Base-by-base conservation (phyloP, 345 rosid genomes). In the Litchi chinensis region DNA sequence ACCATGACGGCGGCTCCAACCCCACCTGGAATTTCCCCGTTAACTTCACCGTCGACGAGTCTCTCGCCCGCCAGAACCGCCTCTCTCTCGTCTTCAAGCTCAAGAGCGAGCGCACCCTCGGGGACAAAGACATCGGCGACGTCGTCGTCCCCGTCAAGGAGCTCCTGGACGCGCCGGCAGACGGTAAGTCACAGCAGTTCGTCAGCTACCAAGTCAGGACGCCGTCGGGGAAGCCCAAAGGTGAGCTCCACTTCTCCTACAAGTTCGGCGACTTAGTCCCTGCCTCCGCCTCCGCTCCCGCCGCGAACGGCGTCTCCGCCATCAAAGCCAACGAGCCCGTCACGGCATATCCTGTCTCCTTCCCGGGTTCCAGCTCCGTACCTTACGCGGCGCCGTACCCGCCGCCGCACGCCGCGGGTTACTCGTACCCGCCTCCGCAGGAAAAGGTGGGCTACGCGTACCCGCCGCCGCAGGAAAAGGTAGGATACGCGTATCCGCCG, bases 91-190 rank as follows among this genome's bases (percentile, higher is more conserved):
- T 79, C 62, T 84, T 90, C 80, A 86, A 88, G 87, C 77, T 95
- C 82, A 88, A 90, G 6, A 88, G 92, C 84, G 91, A 90, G n/a
- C 88, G 93, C n/a, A 81, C 84, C 39, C 80, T 93, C 18, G 95
- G 97, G 0, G 95, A 84, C 56, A 89, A 84, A 82, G 94, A 90
- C 46, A 59, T 95, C 65, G 98, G 97, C 26, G 90, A 86, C 70
- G 98, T 95, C 79, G 77, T 76, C 82, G 91, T 95, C 0, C 98
- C 97, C 18, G 59, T 95, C 57, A 88, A 83, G 59, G 98, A 92
- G 83, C 87, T 95, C 24, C 73, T 91, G 10, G 86, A 80, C 15
- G 70, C 84, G 11, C 37, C 84, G 7, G 81, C 76, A 7, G 82
- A 71, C 28, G 78, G 78, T 19, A 79, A 68, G 37, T 80, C 84